Evolutionary conservation across 257 asterid species (phyloP).

Genomic region (Osmanthus fragrans): DNA sequence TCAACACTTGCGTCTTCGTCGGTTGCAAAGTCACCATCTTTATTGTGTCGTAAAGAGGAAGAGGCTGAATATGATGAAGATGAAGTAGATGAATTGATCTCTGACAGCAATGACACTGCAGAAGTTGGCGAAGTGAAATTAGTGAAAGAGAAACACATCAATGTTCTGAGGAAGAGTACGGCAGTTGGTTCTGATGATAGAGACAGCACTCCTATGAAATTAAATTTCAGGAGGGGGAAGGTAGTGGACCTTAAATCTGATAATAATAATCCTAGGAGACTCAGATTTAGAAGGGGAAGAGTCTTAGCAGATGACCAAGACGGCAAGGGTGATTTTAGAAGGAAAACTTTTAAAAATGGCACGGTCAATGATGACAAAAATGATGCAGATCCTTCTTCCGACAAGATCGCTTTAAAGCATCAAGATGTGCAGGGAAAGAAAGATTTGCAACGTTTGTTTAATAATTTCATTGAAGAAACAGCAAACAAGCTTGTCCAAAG

Average conservation of each 20-base stretch:
- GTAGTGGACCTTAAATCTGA: conserved; percentile 61
- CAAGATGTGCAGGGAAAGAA: conserved; percentile 66
- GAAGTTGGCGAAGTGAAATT: conserved; percentile 25
- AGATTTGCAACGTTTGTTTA: conserved; percentile 69
- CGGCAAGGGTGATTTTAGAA: conserved; percentile 38
- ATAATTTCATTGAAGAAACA: conserved; percentile 80
- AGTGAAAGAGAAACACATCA: conserved; percentile 32
- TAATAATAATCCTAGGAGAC: conserved; percentile 52
- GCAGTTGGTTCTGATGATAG: conserved; percentile 37
- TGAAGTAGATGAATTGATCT: conserved; percentile 16
- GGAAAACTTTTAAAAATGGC: conserved; percentile 41
- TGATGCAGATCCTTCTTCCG: conserved; percentile 26
- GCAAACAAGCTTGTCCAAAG: conserved; percentile 81
- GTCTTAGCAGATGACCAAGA: conserved; percentile 38
- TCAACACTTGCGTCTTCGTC: conserved; percentile 33
- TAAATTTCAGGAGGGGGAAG: conserved; percentile 73
- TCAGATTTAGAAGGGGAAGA: conserved; percentile 59
- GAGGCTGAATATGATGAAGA: conserved; percentile 1
- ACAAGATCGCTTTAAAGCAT: conserved; percentile 62
- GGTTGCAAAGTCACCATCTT: conserved; percentile 28
- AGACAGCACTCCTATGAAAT: conserved; percentile 44
- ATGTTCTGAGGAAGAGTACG: conserved; percentile 29
- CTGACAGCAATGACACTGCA: conserved; percentile 8
- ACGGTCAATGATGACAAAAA: conserved; percentile 28
- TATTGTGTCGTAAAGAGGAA: conserved; percentile 37